phyloP scores from a whole-genome alignment of 441 rosid genomes.

The Capsella rubella region DNA sequence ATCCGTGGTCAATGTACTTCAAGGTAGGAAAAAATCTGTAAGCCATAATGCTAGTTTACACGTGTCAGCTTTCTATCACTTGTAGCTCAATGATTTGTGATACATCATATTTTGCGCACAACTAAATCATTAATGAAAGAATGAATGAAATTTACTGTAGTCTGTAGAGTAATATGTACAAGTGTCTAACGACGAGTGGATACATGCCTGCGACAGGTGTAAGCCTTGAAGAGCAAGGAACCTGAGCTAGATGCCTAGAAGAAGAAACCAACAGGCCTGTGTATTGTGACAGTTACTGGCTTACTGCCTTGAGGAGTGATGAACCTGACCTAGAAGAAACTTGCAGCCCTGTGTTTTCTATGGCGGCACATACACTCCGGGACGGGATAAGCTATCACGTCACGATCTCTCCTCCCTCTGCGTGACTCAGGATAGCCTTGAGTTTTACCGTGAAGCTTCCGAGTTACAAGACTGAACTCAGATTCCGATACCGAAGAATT shows the following conservation, averaged over 20 bases:
- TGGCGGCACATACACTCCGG: slow-evolving; percentile 80
- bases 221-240: slow-evolving; percentile 10
- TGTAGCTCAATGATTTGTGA: neutral
- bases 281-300: neutral
- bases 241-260: neutral
- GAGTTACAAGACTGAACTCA: slow-evolving; percentile 58
- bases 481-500: slow-evolving; percentile 56
- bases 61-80: slow-evolving; percentile 17
- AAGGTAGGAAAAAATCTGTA: neutral
- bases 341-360: slow-evolving; percentile 35
- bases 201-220: neutral
- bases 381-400: slow-evolving; percentile 74
- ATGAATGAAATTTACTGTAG: neutral
- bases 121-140: neutral
- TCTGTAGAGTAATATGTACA: slow-evolving; percentile 18
- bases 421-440: slow-evolving; percentile 69
- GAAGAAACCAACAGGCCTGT: neutral
- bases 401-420: slow-evolving; percentile 59
- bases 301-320: slow-evolving; percentile 8
- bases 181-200: slow-evolving; percentile 11
- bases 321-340: slow-evolving; percentile 37
- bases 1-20: neutral
- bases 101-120: neutral
- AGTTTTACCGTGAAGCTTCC: slow-evolving; percentile 64
- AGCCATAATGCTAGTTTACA: neutral